Conservation (phyloP, 495 filamentous ascomycete genomes). For the Platismatia glauca region DNA sequence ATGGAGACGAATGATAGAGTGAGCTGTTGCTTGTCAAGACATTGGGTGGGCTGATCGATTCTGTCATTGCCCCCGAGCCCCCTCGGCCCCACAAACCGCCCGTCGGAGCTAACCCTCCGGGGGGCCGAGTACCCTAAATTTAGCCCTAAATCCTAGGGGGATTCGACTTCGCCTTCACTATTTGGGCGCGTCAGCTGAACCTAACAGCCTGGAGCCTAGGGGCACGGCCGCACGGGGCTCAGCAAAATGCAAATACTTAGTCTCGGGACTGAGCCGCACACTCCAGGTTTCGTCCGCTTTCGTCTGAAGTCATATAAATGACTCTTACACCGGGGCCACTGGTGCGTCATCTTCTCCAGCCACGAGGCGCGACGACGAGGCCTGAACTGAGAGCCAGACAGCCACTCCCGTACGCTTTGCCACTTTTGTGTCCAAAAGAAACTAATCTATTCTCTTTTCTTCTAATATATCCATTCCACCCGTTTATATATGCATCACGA, state of each 20-base stretch:
- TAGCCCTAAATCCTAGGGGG: not conserved
- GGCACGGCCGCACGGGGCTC: constrained; percentile 12
- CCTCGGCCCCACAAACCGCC: too few relatives aligned
- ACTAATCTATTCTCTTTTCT: not conserved
- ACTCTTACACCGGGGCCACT: not conserved
- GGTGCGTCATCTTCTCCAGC: constrained; percentile 8
- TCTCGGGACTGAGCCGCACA: constrained; percentile 3
- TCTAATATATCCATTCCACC: not conserved
- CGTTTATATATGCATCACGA: constrained; percentile 10
- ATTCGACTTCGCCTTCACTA: constrained; percentile 1
- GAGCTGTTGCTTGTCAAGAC: too few relatives aligned
- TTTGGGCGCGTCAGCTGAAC: constrained; percentile 3
- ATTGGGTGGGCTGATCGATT: too few relatives aligned
- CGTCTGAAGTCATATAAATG: not conserved
- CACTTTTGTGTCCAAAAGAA: not conserved
- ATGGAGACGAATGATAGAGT: too few relatives aligned
- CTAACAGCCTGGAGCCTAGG: too few relatives aligned
- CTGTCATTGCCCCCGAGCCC: too few relatives aligned
- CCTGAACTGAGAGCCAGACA: not conserved
- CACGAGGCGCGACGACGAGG: constrained; percentile 6
- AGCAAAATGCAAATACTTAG: too few relatives aligned
- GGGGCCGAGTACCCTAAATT: constrained; percentile 2
- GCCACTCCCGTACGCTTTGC: not conserved
- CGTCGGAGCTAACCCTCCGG: too few relatives aligned
- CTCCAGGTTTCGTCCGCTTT: not conserved